Base-by-base conservation (phyloP, 1,284 basidiomycete genomes). In the Trametes polyzona region DNA sequence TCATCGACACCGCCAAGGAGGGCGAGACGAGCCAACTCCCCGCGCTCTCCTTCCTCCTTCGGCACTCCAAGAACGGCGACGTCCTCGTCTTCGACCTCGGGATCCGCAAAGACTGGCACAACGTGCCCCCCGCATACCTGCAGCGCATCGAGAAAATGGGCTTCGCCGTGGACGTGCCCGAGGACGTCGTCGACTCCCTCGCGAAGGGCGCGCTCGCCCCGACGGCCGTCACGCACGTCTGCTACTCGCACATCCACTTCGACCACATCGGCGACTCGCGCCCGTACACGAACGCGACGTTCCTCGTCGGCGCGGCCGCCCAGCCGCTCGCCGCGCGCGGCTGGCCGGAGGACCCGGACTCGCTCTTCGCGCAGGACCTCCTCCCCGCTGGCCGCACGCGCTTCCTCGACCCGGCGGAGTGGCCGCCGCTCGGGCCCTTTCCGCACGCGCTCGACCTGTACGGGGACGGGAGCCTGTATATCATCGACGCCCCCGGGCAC, bases 401-500 rank as follows among this genome's bases (percentile, higher is more conserved):
- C 35, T 78, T 71, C 63, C 52, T 64, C 37, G 47, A 42, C 41
- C 44, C 49, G 8, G 39, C 43, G 5, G 52, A 40, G 10, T 64
- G 58, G 62, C 40, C 30, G 32, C 47, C 61, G 30, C 37, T 86
- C 27, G 83, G 81, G 0, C 78, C 81, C 1, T 86, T 84, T 67
- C 76, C 78, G 8, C 74, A 71, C 39, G 77, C 79, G 2, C 62
- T 78, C 29, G 83, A 87, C 69, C 78, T 77, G 59, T 83, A 78
- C 62, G 77, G 76, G 7, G 85, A 87, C 58, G 84, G 83, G 1
- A 81, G 78, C 57, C 59, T 84, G 35, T 83, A 83, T 64, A 70
- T 86, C 57, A 71, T 86, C 55, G 78, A 86, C 60, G 75, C 83
- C 0, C 78, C 81, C 2, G 83, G 83, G 0, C 83, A 85, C 65